These are phyloP conservation scores for Xylaria sp. DNA, from an alignment of 2,329 filamentous ascomycete species.

Conservation along the genomic window DNA sequence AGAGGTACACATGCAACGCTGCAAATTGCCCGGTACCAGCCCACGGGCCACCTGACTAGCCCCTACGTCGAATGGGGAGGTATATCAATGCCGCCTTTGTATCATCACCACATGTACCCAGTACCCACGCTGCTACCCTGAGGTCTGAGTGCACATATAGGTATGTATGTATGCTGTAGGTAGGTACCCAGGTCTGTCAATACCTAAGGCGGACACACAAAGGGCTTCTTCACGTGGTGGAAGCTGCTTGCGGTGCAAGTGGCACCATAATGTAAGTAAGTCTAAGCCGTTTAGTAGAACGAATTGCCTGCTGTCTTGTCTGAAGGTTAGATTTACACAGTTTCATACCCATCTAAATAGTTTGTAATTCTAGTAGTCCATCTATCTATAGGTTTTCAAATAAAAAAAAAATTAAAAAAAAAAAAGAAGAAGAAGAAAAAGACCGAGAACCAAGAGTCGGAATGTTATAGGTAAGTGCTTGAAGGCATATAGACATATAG, in stretches of 20 bases:
- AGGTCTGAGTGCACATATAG: neutral
- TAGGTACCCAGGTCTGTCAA: neutral
- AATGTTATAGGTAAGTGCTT: no score
- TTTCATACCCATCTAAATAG: no score
- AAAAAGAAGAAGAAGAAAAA: no score
- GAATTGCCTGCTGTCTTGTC: slow-evolving; percentile 21
- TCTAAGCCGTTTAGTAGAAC: no score
- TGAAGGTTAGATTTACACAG: neutral
- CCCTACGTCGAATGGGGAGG: neutral
- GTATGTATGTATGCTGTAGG: neutral
- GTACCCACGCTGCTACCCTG: neutral
- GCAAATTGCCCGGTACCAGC: neutral
- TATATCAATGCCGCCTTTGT: neutral
- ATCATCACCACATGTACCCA: slow-evolving; percentile 1
- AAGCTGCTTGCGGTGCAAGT: slow-evolving; percentile 31
- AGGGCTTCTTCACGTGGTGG: neutral
- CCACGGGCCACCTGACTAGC: neutral
- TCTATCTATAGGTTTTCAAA: no score
- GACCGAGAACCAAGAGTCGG: no score
- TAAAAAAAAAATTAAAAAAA: no score
- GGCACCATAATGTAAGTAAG: slow-evolving; percentile 1
- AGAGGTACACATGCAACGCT: slow-evolving; percentile 4
- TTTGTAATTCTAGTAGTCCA: no score
- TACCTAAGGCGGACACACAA: slow-evolving; percentile 10
- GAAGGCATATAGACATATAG: no score